A percentile compares a stretch with the other conserved stretches of the same genome.
These are phyloP conservation scores for Magnusiomyces magnusii DNA, from an alignment of 1,139 yeast species.

Conservation along the genomic window DNA sequence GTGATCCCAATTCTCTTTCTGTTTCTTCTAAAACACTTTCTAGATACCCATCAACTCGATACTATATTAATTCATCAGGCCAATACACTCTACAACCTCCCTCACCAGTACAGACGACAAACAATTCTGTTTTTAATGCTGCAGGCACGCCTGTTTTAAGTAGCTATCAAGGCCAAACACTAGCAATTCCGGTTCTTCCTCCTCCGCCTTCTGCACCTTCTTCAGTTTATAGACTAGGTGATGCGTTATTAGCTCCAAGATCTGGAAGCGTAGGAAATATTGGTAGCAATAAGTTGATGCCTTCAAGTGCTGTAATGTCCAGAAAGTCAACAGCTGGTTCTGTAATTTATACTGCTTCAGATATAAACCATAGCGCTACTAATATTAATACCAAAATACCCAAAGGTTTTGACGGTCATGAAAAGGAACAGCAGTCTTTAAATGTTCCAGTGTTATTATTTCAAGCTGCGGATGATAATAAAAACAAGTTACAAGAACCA, in stretches of 20 bases:
- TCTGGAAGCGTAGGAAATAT: not conserved
- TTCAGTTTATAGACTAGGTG: not conserved
- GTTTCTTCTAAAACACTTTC: not conserved
- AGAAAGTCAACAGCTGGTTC: not conserved
- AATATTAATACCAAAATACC: not conserved
- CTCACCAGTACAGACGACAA: not conserved
- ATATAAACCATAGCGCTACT: not conserved
- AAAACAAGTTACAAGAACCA: not conserved
- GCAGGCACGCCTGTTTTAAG: not conserved
- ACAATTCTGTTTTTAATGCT: not conserved
- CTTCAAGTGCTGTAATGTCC: not conserved
- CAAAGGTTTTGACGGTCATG: not conserved
- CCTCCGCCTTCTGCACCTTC: not conserved
- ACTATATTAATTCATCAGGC: not conserved
- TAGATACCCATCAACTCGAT: not conserved
- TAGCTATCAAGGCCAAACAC: not conserved
- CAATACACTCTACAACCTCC: not conserved
- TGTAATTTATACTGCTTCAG: not conserved
- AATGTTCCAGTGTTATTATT: not conserved
- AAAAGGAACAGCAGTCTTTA: not conserved
- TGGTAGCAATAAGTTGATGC: not conserved
- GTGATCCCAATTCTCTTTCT: too few species aligned
- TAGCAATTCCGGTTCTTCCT: not conserved
- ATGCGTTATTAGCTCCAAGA: not conserved
- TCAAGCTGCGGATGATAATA: too few species aligned